Base-by-base conservation (phyloP, 176 grass and related monocot species). In the Carex cristatella region DNA sequence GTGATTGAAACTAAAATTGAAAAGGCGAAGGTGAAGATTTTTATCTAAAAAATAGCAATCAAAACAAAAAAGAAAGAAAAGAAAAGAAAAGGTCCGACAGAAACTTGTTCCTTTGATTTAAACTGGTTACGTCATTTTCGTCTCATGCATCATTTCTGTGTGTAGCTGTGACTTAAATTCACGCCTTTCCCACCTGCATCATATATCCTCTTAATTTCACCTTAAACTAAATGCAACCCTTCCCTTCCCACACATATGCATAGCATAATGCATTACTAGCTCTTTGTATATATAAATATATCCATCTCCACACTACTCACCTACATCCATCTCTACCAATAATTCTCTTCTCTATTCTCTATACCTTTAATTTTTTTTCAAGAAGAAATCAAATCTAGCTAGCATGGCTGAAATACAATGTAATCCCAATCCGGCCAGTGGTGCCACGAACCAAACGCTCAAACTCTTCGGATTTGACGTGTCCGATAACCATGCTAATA, bases 381-480 rank as follows among this genome's bases (percentile, higher is more conserved):
- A 35, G 6, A 27, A 40, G 7, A 27, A 7, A 31, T 72, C 32
- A 49, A 18, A 40, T 40, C 38, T 40, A 40, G 38, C 53, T 35
- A 35, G 33, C 33, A 93, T 93, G 91, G 88, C 88, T 32, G 83
- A 81, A 67, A 84, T 86, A 54, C 81, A 88, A 32, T 80, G 88
- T 31, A 75, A 90, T 82, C 61, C 54, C 38, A 90, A 94, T 42
- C 13, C 59, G 19, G 54, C 84, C 23, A 54, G 40, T 3, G 68
- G 49, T 18, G 53, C 51, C 32, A 9, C 40, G 0, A 79, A 79
- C 79, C 35, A 82, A 27, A 8, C 61, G 10, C 69, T 90, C 9
- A 81, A 86, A 48, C 70, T 89, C 28, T 90, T 93, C 10, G 91
- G 91, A 0, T 88, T 87, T 37, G 81, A 87, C 13, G 60, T 91